phyloP scores from a whole-genome alignment of 306 rosid genomes.

The Quercus suber region DNA sequence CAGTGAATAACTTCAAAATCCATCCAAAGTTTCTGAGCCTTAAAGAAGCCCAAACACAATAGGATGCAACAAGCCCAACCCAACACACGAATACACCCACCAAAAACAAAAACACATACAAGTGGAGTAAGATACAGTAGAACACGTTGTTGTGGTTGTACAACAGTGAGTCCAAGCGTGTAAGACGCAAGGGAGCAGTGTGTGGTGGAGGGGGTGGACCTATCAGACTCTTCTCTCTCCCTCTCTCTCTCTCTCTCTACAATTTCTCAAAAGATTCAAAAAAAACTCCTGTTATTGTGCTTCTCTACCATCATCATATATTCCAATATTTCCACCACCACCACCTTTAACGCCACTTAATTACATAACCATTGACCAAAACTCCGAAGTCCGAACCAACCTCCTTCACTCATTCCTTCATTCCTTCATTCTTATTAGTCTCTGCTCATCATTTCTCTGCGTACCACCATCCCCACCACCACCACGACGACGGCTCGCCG shows the following conservation, averaged over 20 bases:
- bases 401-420: constrained; percentile 3
- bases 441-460: not conserved
- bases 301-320: not conserved
- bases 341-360: not conserved
- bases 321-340: too few relatives aligned
- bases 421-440: not conserved
- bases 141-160: not conserved
- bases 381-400: constrained; percentile 10
- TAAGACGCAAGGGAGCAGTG: not conserved
- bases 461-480: too few relatives aligned
- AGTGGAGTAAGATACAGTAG: too few relatives aligned
- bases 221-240: not conserved
- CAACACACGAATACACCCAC: too few relatives aligned
- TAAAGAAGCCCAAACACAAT: not conserved
- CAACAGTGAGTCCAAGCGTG: not conserved
- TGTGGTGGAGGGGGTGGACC: constrained; percentile 11
- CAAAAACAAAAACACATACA: too few relatives aligned
- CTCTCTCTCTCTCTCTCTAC: not conserved
- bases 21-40: not conserved
- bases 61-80: too few relatives aligned
- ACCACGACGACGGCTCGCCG: constrained; percentile 11
- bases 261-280: not conserved
- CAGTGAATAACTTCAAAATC: not conserved
- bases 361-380: not conserved
- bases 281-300: not conserved